phyloP scores from a whole-genome alignment of 225 moss, liverwort and hornwort species.

The Asterella californica region DNA sequence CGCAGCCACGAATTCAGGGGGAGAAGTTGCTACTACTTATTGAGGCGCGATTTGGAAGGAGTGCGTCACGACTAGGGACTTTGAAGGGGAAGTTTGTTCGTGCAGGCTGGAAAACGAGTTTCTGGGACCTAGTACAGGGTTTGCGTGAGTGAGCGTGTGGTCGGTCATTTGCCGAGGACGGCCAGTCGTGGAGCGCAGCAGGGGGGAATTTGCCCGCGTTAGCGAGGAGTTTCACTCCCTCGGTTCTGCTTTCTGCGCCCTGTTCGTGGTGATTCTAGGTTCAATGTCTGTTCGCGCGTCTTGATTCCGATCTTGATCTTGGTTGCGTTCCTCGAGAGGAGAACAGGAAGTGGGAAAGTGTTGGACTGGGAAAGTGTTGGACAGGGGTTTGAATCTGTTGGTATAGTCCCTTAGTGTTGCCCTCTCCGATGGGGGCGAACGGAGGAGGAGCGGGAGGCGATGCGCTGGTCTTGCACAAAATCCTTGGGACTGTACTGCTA shows the following conservation, averaged over 20 bases:
- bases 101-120: not conserved
- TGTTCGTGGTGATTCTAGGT: not conserved
- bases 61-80: not conserved
- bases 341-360: not conserved
- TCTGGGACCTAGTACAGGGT: not conserved
- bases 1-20: slow-evolving; percentile 8
- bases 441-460: slow-evolving; percentile 34
- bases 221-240: not conserved
- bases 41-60: not conserved
- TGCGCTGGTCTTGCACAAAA: slow-evolving; percentile 37
- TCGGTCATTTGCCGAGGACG: slow-evolving; percentile 3
- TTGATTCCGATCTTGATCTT: slow-evolving; percentile 5
- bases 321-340: not conserved
- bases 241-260: not conserved
- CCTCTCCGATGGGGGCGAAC: slow-evolving; percentile 27
- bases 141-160: not conserved
- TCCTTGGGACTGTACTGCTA: slow-evolving; percentile 38
- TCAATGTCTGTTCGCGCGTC: not conserved
- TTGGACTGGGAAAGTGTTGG: not conserved
- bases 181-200: not conserved
- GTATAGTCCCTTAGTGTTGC: not conserved
- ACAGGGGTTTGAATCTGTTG: slow-evolving; percentile 5
- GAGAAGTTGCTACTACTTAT: slow-evolving; percentile 4
- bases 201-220: not conserved
- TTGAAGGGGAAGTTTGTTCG: not conserved